phyloP scores from a whole-genome alignment of 164 flowering plant genomes.

The Stephania yunnanensis region DNA sequence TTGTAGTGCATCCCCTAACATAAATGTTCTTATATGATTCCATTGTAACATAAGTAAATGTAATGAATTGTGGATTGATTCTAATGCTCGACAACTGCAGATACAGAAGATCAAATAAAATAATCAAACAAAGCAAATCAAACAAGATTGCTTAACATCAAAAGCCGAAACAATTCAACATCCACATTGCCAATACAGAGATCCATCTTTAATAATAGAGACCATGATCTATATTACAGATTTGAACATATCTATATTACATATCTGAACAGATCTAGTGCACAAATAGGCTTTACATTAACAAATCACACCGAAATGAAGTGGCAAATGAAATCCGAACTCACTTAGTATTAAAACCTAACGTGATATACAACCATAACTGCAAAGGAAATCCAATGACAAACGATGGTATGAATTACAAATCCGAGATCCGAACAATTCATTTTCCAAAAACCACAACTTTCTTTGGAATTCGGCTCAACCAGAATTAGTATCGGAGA shows the following conservation, averaged over 20 bases:
- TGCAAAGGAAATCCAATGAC: too few relatives aligned
- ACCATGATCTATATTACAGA: background rate
- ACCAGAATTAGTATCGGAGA: background rate
- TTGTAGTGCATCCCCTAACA: slow-evolving; percentile 89
- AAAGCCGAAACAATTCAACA: background rate
- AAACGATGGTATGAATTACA: too few relatives aligned
- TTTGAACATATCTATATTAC: slow-evolving; percentile 9
- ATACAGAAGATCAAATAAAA: slow-evolving; percentile 24
- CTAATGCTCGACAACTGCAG: slow-evolving; percentile 86
- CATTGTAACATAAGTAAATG: slow-evolving; percentile 97
- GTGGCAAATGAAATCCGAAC: background rate
- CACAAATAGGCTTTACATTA: background rate
- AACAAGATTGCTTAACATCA: background rate
- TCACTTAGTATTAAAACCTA: background rate
- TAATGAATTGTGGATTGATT: slow-evolving; percentile 86
- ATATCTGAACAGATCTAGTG: slow-evolving; percentile 12
- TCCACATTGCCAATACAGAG: background rate
- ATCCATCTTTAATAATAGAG: background rate
- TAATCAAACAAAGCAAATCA: background rate
- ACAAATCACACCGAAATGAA: background rate
- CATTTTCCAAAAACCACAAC: background rate
- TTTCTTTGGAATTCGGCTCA: slow-evolving; percentile 7
- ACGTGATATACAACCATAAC: background rate
- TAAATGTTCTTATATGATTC: slow-evolving; percentile 96
- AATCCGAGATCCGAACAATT: too few relatives aligned